Evolutionary conservation across 169 alveolate genomes (phyloP), one percentile per base, ranked within the genome.

Genomic region (Plasmodium cynomolgi): DNA sequence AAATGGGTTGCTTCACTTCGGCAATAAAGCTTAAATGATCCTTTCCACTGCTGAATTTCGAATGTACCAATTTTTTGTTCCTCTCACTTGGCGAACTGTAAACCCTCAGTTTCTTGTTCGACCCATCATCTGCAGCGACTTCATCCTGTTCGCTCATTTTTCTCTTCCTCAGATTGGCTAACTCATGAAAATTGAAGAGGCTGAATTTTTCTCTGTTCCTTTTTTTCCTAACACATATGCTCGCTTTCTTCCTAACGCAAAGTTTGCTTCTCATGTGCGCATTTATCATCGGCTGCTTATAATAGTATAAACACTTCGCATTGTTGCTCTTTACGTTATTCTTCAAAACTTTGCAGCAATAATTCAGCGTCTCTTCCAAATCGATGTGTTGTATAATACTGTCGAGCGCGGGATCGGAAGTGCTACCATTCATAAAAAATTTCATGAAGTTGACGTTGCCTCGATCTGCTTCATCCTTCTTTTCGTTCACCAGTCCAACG

Each of bases 291-390:
- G 20, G n/a, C 31, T 80, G 26, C 17, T 79, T 81, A 79, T 90
- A 39, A 90, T 90, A 39, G 82, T 90, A 90, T 44, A 74, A 90
- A 41, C 74, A 90, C 34, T 90, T 80, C 2, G 47, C 44, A 33
- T 44, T 68, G 47, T 80, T 80, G 68, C 50, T 79, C 74, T 74
- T 90, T 13, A 79, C 73, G 15, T 58, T 58, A 37, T 31, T 20
- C 79, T 80, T 90, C 73, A 90, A 90, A 20, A 90, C 56, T 47
- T 90, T 90, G 73, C 79, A 90, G 74, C 94, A 90, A 90, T 90
- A 90, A 90, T 90, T 71, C 54, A 90, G 56, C 33, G 91, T 79
- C 56, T 90, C 77, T 39, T 90, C 90, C 50, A 90, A 79, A 79
- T 90, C 90, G n/a, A 90, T 80, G 31, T 90, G 91, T 11, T 90